Evolutionary conservation across 305 asterid genomes (phyloP), one percentile per base, ranked within the genome.

Genomic region (Fraxinus baroniana): DNA sequence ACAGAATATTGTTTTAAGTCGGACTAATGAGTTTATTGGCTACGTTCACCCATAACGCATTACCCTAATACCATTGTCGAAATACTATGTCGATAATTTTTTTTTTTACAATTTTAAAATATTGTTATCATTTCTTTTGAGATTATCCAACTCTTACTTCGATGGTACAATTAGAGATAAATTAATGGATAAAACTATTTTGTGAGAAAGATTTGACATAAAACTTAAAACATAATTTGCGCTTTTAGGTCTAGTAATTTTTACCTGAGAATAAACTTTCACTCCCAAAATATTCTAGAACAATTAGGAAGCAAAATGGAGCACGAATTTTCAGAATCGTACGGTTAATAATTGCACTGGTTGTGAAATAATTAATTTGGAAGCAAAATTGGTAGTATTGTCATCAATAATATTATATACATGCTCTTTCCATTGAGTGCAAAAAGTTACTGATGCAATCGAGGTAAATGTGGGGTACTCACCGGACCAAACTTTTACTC

Each of bases 401-500:
- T 15, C 33, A 70, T 12, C n/a, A 46, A 46, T 9, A 41, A 41
- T 41, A 41, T 9, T 39, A 9, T 1, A 13, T 46, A 46, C 55
- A 46, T 46, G 5, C 55, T 46, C 55, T 12, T 46, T 46, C 55
- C 70, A 64, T 68, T 73, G 83, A 64, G 88, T 79, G 86, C 46
- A 72, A 83, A 88, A 84, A 84, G 85, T 78, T 74, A 55, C 24
- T 76, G 80, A 75, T 46, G 36, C 7, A 62, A 84, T 81, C 92
- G 92, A 92, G 89, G 87, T 76, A 64, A 85, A 85, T 91, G 95
- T 81, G 86, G 87, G 91, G 88, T 79, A 91, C 85, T 81, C 83
- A 81, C 82, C 84, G 35, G 90, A 87, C 92, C 88, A 46, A 8
- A 81, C 9, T 71, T 71, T 85, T 36, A 72, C 24, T 72, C 35